Evolutionary conservation across 2,329 filamentous ascomycete genomes (phyloP), one percentile per base, ranked within the genome.

Genomic region (Bipolaris cookei): DNA sequence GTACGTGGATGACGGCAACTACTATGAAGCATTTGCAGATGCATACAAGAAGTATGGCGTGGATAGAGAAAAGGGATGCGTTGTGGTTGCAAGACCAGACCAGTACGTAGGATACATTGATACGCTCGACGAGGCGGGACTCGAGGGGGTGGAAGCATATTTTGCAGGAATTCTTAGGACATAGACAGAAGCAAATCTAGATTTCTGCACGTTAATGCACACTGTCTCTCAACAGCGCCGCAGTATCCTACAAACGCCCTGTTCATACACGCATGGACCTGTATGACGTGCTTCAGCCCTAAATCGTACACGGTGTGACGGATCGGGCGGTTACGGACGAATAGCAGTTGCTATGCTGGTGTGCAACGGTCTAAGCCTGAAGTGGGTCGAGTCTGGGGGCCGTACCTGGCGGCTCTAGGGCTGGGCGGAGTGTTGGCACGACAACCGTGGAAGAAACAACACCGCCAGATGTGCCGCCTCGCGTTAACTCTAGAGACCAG

Each of bases 51-150:
- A 80, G 3, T 88, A 87, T 55, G 88, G 86, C 0, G 78, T 91
- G 1, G 80, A 86, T 61, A 70, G 63, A 16, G 76, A 82, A 51
- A 73, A 74, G 18, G 88, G 88, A 0, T 86, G 84, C 59, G 75
- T 86, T 3, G 82, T 89, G 0, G 76, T 88, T 1, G 77, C 87
- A 1, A 74, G 89, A 46, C 89, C 89, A 2, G 89, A 91, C 77
- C 86, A 89, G 68, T 87, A 91, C 72, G 83, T 90, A 30, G 81
- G 77, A 0, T 77, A 69, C 49, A 64, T 83, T 18, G 78, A 78
- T 4, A 71, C 71, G 25, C 25, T 78, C 44, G 73, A 77, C 32
- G 68, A 64, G 56, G 69, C 70, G 49, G 72, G 70, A 0, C 61
- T 59, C 37, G 46, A 53, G 23, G 73, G 66, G 0, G 61, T 77